phyloP scores from a whole-genome alignment of 164 flowering plant genomes.

The Chimonanthus praecox region DNA sequence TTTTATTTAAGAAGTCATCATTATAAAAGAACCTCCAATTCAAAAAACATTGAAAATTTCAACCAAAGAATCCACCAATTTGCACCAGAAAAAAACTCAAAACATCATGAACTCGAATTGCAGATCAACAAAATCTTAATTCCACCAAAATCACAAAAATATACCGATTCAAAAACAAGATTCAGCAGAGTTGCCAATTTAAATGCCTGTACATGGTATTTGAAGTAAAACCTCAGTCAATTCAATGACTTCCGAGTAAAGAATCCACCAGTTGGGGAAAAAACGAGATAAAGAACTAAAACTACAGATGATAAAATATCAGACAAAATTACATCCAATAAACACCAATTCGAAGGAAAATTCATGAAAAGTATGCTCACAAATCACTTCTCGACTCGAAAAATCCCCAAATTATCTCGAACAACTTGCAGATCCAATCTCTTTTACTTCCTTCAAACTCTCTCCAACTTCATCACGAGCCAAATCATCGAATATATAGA shows the following conservation, averaged over 20 bases:
- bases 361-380: not conserved
- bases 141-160: too few relatives aligned
- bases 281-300: not conserved
- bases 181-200: not conserved
- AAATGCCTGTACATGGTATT: too few relatives aligned
- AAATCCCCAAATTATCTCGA: not conserved
- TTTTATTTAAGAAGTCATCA: too few relatives aligned
- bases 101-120: too few relatives aligned
- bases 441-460: not conserved
- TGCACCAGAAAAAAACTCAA: too few relatives aligned
- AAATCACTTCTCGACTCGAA: not conserved
- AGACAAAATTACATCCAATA: not conserved
- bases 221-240: too few relatives aligned
- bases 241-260: not conserved
- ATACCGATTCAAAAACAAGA: not conserved
- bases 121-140: too few relatives aligned
- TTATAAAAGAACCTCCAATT: too few relatives aligned
- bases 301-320: too few relatives aligned
- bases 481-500: not conserved
- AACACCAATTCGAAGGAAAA: not conserved
- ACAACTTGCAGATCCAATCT: slow-evolving; percentile 4
- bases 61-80: too few relatives aligned
- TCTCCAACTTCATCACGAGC: not conserved
- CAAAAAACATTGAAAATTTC: too few relatives aligned
- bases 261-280: not conserved